Percentiles rank a stretch among this genome's conserved stretches.
Evolutionary conservation across 257 asterid species (phyloP).

Genomic region (Voacanga thouarsii): DNA sequence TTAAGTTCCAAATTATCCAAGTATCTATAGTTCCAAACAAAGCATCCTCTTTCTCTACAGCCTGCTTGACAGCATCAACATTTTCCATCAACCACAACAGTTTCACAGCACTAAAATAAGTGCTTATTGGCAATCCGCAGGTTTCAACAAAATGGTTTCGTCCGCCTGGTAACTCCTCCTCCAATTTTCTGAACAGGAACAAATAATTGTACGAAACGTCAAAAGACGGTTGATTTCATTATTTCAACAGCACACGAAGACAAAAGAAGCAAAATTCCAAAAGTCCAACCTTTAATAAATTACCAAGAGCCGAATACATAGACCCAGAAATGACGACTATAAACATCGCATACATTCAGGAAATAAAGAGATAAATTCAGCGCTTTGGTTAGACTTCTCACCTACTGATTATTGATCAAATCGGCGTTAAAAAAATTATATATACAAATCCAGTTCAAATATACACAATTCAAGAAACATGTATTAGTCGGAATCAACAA

Average conservation of each 20-base stretch:
- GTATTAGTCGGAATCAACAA: neutral
- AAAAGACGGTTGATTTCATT: neutral
- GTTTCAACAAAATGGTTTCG: constrained; percentile 77
- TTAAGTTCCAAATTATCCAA: constrained; percentile 93
- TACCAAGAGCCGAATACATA: neutral
- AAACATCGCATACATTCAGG: neutral
- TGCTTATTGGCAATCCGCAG: constrained; percentile 79
- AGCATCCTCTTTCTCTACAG: constrained; percentile 71
- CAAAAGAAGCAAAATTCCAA: neutral
- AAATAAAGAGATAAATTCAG: neutral
- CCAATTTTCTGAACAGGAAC: constrained; percentile 53
- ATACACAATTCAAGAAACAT: neutral
- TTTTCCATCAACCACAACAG: constrained; percentile 80
- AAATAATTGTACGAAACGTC: constrained; percentile 18
- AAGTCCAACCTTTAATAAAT: neutral
- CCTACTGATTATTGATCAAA: neutral
- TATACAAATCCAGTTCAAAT: neutral
- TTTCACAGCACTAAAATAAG: constrained; percentile 89
- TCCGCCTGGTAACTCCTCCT: constrained; percentile 79
- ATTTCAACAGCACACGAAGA: neutral
- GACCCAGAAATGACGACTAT: neutral
- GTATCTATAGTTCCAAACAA: constrained; percentile 88
- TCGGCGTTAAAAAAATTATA: neutral
- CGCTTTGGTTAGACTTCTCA: neutral
- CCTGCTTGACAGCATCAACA: constrained; percentile 57